Percentiles rank a stretch among this genome's conserved stretches.
Evolutionary conservation across 371 early-diverging fungal genomes (phyloP).

Genomic region (Sporodiniella umbellata): DNA sequence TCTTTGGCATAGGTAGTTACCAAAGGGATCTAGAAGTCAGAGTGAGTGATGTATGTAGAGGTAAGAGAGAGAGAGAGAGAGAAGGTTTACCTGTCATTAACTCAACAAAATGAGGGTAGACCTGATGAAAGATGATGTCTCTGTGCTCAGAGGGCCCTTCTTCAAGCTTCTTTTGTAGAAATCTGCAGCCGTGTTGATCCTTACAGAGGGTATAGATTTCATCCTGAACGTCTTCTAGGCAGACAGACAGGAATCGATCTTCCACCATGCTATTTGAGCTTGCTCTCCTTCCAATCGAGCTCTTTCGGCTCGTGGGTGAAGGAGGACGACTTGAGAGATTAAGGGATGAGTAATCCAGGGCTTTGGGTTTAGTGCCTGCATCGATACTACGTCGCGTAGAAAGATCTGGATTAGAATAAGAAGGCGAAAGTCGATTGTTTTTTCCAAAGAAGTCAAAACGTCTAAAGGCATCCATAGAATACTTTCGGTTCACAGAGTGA

Average conservation of each 20-base stretch:
- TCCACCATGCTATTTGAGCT: constrained; percentile 19
- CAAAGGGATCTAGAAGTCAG: constrained; percentile 72
- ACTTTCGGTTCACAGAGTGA: constrained; percentile 13
- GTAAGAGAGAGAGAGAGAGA: no score
- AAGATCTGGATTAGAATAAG: constrained; percentile 42
- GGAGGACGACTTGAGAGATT: constrained; percentile 10
- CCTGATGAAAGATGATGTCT: constrained; percentile 70
- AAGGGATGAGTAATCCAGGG: neutral
- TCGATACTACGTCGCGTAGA: constrained; percentile 26
- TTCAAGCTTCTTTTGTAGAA: constrained; percentile 82
- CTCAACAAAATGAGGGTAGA: constrained; percentile 72
- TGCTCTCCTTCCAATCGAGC: constrained; percentile 14
- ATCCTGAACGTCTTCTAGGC: constrained; percentile 68
- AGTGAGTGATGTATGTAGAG: no score
- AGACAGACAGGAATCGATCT: constrained; percentile 61
- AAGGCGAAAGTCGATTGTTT: constrained; percentile 28
- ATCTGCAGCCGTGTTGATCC: constrained; percentile 91
- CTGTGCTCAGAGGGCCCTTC: constrained; percentile 64
- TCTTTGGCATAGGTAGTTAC: constrained; percentile 91
- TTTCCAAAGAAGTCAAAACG: constrained; percentile 21
- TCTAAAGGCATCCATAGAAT: constrained; percentile 29
- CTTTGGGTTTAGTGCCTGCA: constrained; percentile 6
- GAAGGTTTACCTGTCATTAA: constrained; percentile 80
- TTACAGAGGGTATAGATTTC: constrained; percentile 78
- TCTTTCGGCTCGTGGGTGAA: constrained; percentile 17